phyloP scores from a whole-genome alignment of 83 land plant genomes.

The Isoetes engelmannii region DNA sequence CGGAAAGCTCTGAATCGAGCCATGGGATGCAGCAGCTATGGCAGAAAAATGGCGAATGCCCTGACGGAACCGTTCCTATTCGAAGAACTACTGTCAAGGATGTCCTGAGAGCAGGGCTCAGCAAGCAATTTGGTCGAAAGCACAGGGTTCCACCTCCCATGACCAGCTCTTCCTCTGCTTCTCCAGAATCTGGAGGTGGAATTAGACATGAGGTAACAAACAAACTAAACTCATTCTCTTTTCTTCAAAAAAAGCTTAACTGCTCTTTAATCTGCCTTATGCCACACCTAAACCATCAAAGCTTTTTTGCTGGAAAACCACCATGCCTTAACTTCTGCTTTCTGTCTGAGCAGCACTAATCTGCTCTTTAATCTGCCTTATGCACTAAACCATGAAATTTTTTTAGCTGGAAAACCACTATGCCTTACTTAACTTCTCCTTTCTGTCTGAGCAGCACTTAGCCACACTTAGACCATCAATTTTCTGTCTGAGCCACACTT shows the following conservation, averaged over 20 bases:
- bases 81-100: slow-evolving; percentile 54
- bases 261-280: too few species aligned
- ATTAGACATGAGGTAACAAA: background rate
- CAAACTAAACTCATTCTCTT: too few species aligned
- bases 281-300: too few species aligned
- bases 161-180: background rate
- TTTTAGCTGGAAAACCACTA: too few species aligned
- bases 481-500: slow-evolving; percentile 8
- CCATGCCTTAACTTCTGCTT: too few species aligned
- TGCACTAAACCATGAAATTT: too few species aligned
- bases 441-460: too few species aligned
- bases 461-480: too few species aligned
- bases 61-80: slow-evolving; percentile 66
- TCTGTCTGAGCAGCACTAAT: too few species aligned
- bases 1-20: background rate
- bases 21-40: slow-evolving; percentile 46
- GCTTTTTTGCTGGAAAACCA: too few species aligned
- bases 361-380: too few species aligned
- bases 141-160: slow-evolving; percentile 14
- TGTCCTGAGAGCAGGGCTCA: slow-evolving; percentile 46
- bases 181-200: background rate
- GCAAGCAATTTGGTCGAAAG: slow-evolving; percentile 53
- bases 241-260: too few species aligned
- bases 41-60: slow-evolving; percentile 58
- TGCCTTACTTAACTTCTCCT: background rate